Percentiles rank a stretch among this genome's conserved stretches.
Conservation (phyloP, 805 yeast species). For the Blastobotrys chiropterorum region DNA sequence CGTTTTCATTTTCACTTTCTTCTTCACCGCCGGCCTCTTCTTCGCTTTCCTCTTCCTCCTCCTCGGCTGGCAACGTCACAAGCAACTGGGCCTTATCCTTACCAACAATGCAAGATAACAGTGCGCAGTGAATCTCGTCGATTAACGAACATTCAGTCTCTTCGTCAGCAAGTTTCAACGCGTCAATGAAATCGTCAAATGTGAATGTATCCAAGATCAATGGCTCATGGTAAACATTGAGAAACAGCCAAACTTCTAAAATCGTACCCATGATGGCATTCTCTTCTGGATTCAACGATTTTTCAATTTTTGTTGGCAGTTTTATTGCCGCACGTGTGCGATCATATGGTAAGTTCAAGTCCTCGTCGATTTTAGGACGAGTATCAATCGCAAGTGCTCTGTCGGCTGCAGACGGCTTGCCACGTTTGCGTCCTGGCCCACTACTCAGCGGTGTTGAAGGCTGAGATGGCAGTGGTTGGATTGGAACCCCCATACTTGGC, state of each 20-base stretch:
- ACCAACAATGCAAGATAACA: conserved; percentile 49
- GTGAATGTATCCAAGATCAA: conserved; percentile 65
- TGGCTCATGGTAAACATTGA: conserved; percentile 63
- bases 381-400: conserved; percentile 7
- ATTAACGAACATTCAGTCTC: conserved; percentile 46
- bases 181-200: conserved; percentile 68
- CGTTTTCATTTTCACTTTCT: background rate
- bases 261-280: conserved; percentile 21
- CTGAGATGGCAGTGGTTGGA: background rate
- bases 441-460: background rate
- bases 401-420: background rate
- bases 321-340: background rate
- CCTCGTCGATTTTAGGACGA: conserved; percentile 9
- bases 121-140: conserved; percentile 63
- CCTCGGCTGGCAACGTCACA: conserved; percentile 28
- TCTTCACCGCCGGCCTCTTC: conserved; percentile 27
- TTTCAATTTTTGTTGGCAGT: conserved; percentile 10
- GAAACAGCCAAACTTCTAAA: conserved; percentile 67
- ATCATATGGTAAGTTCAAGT: conserved; percentile 6
- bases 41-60: conserved; percentile 24
- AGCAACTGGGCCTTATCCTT: conserved; percentile 36
- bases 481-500: background rate
- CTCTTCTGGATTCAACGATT: conserved; percentile 6
- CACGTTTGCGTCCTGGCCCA: background rate
- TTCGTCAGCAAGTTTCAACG: conserved; percentile 43